Evolutionary conservation across 768 basidiomycete species (phyloP), one percentile per base, ranked within the genome.

Genomic region (Serendipita sp.): DNA sequence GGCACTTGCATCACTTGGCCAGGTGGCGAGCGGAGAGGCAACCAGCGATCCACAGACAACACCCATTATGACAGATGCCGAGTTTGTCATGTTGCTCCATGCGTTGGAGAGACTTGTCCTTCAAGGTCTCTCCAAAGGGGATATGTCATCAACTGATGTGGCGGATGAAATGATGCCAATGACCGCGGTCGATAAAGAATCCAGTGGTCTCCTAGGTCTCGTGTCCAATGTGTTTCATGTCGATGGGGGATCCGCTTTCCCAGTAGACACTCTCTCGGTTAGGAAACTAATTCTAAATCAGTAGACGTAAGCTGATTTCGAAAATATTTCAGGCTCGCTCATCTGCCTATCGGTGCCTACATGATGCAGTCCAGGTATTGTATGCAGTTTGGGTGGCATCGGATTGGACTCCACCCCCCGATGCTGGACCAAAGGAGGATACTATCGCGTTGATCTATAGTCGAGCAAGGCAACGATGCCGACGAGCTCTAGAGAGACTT

Each of bases 171-270:
- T 73, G 11, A 69, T 71, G 0, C 70, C 77, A 16, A 89, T 85
- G 68, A 89, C 83, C 69, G 69, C 65, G 37, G 72, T 28, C 76
- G 74, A 2, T 71, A 77, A 16, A 84, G 86, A 67, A 77, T 78
- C 7, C 78, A 81, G 16, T 70, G 86, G 93, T 1, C 74, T 98
- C 10, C 77, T 97, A 0, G 92, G 93, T 7, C 89, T 92, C 70
- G 86, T 99, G 63, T 93, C 92, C 1, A 89, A 84, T 64, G 94
- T 97, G 1, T 94, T 99, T 70, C 82, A 87, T 46, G 83, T 84
- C 0, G 89, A 92, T n/a, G 79, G 76, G 41, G 54, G 67, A 30
- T 18, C 34, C 2, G 45, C 58, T 30, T 28, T 44, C 3, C 41
- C 37, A n/a, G 66, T 67, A 13, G 67, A 68, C 7, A 32, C 32